phyloP scores from a whole-genome alignment of 257 asterid species.

The Solanum pimpinellifolium region DNA sequence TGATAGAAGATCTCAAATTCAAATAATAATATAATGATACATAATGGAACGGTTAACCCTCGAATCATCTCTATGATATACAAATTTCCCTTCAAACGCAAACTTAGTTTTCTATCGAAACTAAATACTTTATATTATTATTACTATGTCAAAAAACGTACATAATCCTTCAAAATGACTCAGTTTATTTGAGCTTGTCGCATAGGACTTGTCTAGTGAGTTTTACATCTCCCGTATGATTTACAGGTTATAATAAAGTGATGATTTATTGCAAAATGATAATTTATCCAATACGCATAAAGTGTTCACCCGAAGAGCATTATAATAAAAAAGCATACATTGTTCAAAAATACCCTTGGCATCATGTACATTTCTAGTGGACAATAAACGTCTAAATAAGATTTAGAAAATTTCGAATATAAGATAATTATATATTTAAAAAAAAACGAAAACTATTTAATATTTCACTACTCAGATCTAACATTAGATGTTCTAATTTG shows the following conservation, averaged over 20 bases:
- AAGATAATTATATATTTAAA: neutral
- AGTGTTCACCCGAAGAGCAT: too few relatives aligned
- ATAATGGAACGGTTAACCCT: too few relatives aligned
- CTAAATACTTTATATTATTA: neutral
- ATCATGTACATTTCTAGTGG: neutral
- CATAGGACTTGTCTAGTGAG: too few relatives aligned
- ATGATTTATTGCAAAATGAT: too few relatives aligned
- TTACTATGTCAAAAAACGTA: neutral
- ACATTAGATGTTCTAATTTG: neutral
- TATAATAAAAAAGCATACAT: too few relatives aligned
- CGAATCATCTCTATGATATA: too few relatives aligned
- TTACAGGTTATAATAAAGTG: neutral
- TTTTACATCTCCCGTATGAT: accelerated
- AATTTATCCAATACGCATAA: too few relatives aligned
- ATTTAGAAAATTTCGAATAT: neutral
- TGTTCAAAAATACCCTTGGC: neutral
- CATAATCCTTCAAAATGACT: too few relatives aligned
- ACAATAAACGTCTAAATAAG: neutral
- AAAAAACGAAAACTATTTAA: neutral
- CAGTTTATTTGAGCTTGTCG: too few relatives aligned
- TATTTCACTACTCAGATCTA: neutral
- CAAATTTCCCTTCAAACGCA: neutral
- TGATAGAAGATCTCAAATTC: neutral
- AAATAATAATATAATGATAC: too few relatives aligned
- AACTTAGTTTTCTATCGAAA: neutral